phyloP scores from a whole-genome alignment of 2,329 filamentous ascomycete species.

The Colletotrichum sp. region DNA sequence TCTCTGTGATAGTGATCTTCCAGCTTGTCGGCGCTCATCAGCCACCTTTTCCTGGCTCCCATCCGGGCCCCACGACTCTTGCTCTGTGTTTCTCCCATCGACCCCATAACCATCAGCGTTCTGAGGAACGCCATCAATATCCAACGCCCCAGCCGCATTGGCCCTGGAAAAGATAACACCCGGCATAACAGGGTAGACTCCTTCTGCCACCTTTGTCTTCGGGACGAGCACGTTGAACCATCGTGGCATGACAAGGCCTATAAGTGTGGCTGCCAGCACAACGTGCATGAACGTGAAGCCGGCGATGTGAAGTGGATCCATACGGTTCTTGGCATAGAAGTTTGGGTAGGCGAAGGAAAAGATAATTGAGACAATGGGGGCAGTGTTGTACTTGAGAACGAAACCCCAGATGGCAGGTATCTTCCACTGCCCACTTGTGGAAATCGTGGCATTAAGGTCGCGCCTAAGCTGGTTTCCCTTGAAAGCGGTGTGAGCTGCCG shows the following conservation, averaged over 20 bases:
- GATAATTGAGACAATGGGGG: conserved; percentile 24
- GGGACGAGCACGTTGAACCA: conserved; percentile 24
- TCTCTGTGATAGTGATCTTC: background rate
- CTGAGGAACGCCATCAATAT: background rate
- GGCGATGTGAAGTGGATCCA: conserved; percentile 23
- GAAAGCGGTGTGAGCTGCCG: too few species aligned
- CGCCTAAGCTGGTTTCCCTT: conserved; percentile 7
- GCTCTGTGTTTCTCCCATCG: background rate
- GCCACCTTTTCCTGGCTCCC: background rate
- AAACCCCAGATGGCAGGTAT: conserved; percentile 22
- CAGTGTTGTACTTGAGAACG: conserved; percentile 25
- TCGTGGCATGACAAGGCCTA: conserved; percentile 20
- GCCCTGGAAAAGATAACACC: conserved; percentile 11
- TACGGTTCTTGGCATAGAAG: conserved; percentile 18
- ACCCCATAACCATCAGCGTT: background rate
- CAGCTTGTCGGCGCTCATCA: background rate
- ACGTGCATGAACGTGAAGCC: conserved; percentile 23
- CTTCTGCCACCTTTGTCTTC: background rate
- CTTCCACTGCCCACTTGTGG: conserved; percentile 3
- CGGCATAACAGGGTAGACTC: background rate
- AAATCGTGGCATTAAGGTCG: conserved; percentile 14
- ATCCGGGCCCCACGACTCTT: background rate
- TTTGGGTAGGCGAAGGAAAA: conserved; percentile 23
- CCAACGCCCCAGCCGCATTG: background rate
- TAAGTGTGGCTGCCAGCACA: conserved; percentile 1